A percentile compares a stretch with the other conserved stretches of the same genome.
Evolutionary conservation across 2,329 filamentous ascomycete species (phyloP).

Genomic region (Lizonia empirigonia): DNA sequence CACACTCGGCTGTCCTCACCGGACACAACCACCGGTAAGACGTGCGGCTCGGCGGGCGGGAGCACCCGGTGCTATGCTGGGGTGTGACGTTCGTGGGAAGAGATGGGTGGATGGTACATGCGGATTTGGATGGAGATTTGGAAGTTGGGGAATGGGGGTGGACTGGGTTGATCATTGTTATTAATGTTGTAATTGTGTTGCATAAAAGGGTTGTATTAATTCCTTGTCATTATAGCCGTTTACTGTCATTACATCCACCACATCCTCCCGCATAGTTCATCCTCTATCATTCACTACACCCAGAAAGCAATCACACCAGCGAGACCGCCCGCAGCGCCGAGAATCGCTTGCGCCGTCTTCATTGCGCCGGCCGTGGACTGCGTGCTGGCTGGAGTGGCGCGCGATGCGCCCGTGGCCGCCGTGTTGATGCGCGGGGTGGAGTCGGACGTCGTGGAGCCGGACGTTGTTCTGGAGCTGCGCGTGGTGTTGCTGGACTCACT

Average conservation of each 20-base stretch:
- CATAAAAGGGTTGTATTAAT: no score
- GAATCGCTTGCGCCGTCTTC: constrained; percentile 4
- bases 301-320: constrained; percentile 6
- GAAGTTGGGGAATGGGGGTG: not conserved
- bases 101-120: no score
- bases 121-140: no score
- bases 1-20: not conserved
- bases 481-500: not conserved
- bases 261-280: no score
- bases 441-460: not conserved
- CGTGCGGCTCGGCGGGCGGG: not conserved
- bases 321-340: constrained; percentile 8
- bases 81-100: no score
- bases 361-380: constrained; percentile 8
- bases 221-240: no score
- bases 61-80: not conserved
- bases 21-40: not conserved
- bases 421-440: constrained; percentile 1
- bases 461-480: not conserved
- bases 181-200: no score
- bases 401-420: not conserved
- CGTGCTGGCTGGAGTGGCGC: not conserved
- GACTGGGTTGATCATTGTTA: no score
- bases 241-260: no score
- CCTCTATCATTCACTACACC: no score